A percentile compares a stretch with the other conserved stretches of the same genome.
phyloP scores from a whole-genome alignment of 257 asterid species.

The Jacaranda mimosifolia region DNA sequence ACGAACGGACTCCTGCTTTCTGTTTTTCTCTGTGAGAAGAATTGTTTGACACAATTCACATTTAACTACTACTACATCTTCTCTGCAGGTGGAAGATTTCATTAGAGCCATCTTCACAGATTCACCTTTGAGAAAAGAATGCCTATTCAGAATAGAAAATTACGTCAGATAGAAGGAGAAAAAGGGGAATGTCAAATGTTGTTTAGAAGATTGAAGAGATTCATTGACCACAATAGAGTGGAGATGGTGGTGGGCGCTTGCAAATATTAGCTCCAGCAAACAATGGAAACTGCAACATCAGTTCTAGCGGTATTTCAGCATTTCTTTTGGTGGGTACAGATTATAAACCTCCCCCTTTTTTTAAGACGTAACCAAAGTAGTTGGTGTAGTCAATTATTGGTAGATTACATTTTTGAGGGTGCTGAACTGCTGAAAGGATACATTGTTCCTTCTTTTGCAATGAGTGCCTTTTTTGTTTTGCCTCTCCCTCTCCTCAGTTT shows the following conservation, averaged over 20 bases:
- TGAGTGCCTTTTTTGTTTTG: too few relatives aligned
- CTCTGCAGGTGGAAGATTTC: constrained; percentile 82
- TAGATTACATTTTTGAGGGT: neutral
- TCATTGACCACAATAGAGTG: neutral
- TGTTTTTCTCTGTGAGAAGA: neutral
- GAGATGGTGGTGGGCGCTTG: too few relatives aligned
- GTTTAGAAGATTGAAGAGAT: constrained; percentile 18
- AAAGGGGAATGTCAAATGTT: neutral
- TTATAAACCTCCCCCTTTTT: neutral
- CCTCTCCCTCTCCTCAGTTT: too few relatives aligned
- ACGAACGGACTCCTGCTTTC: neutral
- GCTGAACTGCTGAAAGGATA: constrained; percentile 1
- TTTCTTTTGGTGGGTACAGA: too few relatives aligned
- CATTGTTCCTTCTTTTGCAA: neutral
- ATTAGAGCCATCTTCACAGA: constrained; percentile 89
- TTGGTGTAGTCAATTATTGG: neutral
- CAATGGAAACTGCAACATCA: too few relatives aligned
- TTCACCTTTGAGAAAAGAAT: constrained; percentile 89
- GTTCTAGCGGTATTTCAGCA: too few relatives aligned
- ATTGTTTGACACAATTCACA: neutral
- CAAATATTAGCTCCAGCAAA: constrained; percentile 3
- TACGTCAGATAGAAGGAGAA: constrained; percentile 22
- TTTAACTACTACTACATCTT: constrained; percentile 15
- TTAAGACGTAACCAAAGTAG: neutral
- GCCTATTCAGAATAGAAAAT: constrained; percentile 73